Evolutionary conservation across 2,329 filamentous ascomycete genomes (phyloP), one percentile per base, ranked within the genome.

Genomic region (Parastagonospora avenae): DNA sequence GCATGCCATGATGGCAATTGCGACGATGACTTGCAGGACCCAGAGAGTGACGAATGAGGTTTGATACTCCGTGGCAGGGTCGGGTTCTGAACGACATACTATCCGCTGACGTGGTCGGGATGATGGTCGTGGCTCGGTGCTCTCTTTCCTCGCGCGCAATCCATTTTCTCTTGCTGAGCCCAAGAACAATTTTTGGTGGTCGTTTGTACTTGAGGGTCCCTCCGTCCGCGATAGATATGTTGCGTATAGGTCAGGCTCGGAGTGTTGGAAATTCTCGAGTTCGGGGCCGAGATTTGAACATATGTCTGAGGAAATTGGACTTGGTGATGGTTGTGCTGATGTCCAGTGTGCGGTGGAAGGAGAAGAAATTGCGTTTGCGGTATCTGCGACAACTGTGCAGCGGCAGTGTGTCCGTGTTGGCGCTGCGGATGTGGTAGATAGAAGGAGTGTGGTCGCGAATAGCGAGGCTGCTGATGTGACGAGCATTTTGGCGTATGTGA

Each of bases 351-450:
- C 57, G 15, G 53, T 36, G 7, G 60, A 57, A 15, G 64, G 60
- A 9, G 63, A 55, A 48, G 65, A 50, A 42, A 40, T 40, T 10
- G 62, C 33, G 9, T 39, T 37, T 49, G 52, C 42, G 12, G 44
- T 36, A 41, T 60, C 47, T 15, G 54, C 52, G 37, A 64, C 50
- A 33, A 71, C 54, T 31, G 59, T 54, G 53, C 69, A 72, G 43
- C 62, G 66, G 57, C 69, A 72, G 42, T 63, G 62, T 16, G 64
- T 64, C 40, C 60, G 55, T 40, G 67, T 62, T 36, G 64, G 59
- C 10, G 57, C 54, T 16, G 69, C 66, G 14, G 50, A 49, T 46
- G 57, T 44, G 11, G 63, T 49, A 31, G 52, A 55, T 42, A 61
- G 40, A 31, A 55, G 35, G 40, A 55, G 15, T 19, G 55, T 50